Evolutionary conservation across 495 filamentous ascomycete genomes (phyloP), one percentile per base, ranked within the genome.

Genomic region (Polyplosphaeria fusca): DNA sequence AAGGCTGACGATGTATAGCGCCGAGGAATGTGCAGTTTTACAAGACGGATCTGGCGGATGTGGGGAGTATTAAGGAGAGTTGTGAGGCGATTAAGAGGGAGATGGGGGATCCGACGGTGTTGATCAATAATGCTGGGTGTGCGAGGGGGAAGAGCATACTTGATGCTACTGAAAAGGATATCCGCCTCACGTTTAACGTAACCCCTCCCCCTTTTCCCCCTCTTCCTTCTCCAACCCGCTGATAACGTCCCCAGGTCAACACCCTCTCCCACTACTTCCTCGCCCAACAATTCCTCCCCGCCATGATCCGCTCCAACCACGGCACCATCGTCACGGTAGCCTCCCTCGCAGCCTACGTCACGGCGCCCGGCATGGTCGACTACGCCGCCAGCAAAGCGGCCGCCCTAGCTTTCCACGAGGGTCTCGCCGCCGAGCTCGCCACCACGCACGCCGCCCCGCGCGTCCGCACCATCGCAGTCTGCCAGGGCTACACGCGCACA

Each of bases 101-200:
- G 28, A 14, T 86, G 52, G 86, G 86, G 56, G 39, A 76, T 4
- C 87, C 87, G 0, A 88, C 84, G 1, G 72, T 89, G 54, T 72
- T 91, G 0, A 84, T 91, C 72, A 87, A 88, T 75, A 91, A 89
- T 66, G 86, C 86, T 1, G 86, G 86, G 47, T 74, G 86, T 25
- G 78, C 76, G 19, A 76, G 75, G n/a, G 82, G 80, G 30, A 76
- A 79, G 22, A 77, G 78, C 19, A 77, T 91, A 51, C 78, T 88
- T 23, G 71, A 75, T 50, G 68, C 76, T 26, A 77, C 75, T 3
- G 79, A 83, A 47, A 66, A 63, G 4, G 78, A 83, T 49, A 76
- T 86, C 47, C 72, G 75, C 3, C 81, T 82, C 58, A 84, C 81
- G 60, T 89, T 89, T 67, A 81, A 83, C 52, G 84, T 89, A 61